Evolutionary conservation across 805 yeast species (phyloP).

Genomic region (Lipomyces japonicus): DNA sequence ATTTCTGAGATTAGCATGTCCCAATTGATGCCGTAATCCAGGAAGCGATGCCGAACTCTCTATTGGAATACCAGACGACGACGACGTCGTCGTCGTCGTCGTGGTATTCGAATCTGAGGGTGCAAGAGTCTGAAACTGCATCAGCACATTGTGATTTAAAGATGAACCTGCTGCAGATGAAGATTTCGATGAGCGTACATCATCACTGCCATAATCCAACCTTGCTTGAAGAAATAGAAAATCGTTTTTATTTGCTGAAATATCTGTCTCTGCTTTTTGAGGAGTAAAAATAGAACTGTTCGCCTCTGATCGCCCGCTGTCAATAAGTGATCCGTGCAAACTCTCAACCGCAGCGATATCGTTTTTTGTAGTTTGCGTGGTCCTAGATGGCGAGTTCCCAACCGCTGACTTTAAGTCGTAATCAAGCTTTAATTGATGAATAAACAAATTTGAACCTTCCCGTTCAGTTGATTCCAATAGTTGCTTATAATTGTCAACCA

Average conservation of each 20-base stretch:
- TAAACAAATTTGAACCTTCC: not conserved
- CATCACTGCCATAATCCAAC: not conserved
- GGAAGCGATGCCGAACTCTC: not conserved
- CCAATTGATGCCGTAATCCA: slow-evolving; percentile 5
- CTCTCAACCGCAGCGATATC: slow-evolving; percentile 7
- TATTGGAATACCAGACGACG: not conserved
- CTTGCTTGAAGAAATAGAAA: not conserved
- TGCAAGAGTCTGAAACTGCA: slow-evolving; percentile 1
- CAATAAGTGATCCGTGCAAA: slow-evolving; percentile 3
- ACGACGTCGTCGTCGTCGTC: not conserved
- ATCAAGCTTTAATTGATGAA: no score
- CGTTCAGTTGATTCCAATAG: not conserved
- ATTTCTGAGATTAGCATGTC: not conserved
- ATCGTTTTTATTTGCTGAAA: not conserved
- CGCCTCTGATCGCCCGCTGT: not conserved
- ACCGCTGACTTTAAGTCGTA: not conserved
- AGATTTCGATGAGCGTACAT: no score
- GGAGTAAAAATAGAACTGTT: not conserved
- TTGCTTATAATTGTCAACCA: slow-evolving; percentile 24
- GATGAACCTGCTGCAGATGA: no score
- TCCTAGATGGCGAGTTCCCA: slow-evolving; percentile 8
- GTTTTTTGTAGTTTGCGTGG: not conserved
- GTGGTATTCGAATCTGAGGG: not conserved
- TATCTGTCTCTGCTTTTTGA: not conserved
- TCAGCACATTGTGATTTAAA: no score